Evolutionary conservation across 2,329 filamentous ascomycete species (phyloP), one percentile per base, ranked within the genome.

Genomic region (Fusarium aywerte): DNA sequence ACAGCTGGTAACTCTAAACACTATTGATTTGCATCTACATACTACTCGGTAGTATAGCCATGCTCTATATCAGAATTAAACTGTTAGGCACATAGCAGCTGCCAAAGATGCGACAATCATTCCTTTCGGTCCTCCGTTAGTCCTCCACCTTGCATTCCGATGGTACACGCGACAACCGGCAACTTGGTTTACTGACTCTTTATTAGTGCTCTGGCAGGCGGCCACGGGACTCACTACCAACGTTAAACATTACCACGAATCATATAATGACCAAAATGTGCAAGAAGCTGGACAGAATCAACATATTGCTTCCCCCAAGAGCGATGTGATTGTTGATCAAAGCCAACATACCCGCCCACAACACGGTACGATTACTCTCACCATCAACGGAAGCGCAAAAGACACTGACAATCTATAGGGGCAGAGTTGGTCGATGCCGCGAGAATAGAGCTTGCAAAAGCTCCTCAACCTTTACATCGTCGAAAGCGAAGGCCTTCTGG

Each of bases 361-460:
- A 59, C 79, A 79, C 50, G 81, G 80, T 82, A 78, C 36, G 76
- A 48, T 25, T 29, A 31, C 15, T 33, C 18, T 21, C 15, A 18
- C 20, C n/a, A 50, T 20, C 36, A 32, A 39, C 40, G 23, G 18
- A 50, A 42, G 58, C 42, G 44, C 50, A 48, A 51, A n/a, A 58
- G 43, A 39, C 23, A 38, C 42, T 73, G 58, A 71, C 62, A 49
- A 18, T 39, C 43, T 43, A 58, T 68, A 85, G 85, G 84, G 38
- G 81, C 82, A 69, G 84, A 87, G 48, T 77, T 85, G 16, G 84
- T 87, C 55, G 82, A 85, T 43, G 79, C 81, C 27, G 86, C 86
- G 7, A 75, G 84, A 55, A 74, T 75, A 39, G 83, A 86, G 65
- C 78, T 88, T 36, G 77, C 76, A 38, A 85, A 84, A 71, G 78